These are phyloP conservation scores for Rhodotorula sp. DNA, from an alignment of 1,284 basidiomycete species.

Conservation along the genomic window DNA sequence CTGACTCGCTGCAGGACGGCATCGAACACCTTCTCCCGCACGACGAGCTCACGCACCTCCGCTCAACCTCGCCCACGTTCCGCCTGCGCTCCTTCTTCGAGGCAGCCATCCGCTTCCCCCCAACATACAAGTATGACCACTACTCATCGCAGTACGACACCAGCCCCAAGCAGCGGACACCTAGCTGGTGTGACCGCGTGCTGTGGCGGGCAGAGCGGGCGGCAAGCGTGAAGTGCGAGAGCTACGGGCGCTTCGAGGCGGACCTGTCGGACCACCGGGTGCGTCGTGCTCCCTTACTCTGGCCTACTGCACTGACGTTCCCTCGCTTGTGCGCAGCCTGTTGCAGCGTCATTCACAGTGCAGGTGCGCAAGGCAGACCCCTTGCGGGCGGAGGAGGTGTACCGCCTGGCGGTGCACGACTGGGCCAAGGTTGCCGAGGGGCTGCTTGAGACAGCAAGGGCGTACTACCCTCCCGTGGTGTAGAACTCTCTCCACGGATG, in stretches of 20 bases:
- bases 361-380: conserved; percentile 25
- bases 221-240: conserved; percentile 32
- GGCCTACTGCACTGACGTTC: no score
- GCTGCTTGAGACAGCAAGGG: conserved; percentile 14
- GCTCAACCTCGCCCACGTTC: conserved; percentile 73
- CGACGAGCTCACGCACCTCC: conserved; percentile 84
- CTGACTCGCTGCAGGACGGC: conserved; percentile 59
- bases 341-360: conserved; percentile 35
- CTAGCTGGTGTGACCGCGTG: conserved; percentile 95
- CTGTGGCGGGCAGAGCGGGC: conserved; percentile 60
- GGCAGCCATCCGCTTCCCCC: conserved; percentile 75
- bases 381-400: conserved; percentile 1
- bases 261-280: conserved; percentile 50
- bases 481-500: not conserved
- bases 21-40: conserved; percentile 68
- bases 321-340: conserved; percentile 32
- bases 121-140: conserved; percentile 95
- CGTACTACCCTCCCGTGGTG: conserved; percentile 5
- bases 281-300: not conserved
- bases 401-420: conserved; percentile 5
- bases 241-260: conserved; percentile 49
- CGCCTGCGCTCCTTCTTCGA: conserved; percentile 81
- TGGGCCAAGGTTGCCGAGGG: conserved; percentile 17
- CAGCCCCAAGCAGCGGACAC: conserved; percentile 81
- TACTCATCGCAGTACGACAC: conserved; percentile 76